These are phyloP conservation scores for Salvia miltiorrhiza DNA, from an alignment of 257 asterid species.

Conservation along the genomic window DNA sequence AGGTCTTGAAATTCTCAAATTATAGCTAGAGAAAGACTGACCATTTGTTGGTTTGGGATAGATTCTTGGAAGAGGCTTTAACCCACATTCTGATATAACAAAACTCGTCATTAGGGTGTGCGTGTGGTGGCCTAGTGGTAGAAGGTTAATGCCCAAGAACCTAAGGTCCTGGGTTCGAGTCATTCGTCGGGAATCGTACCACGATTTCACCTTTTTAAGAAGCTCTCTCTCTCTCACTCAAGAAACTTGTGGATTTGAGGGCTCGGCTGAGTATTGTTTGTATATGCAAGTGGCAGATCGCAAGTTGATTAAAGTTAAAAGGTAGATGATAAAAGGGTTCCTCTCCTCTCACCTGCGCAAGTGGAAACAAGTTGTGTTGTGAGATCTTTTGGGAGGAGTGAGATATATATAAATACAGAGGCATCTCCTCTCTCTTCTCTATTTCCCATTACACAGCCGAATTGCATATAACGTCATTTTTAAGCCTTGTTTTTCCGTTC, in stretches of 20 bases:
- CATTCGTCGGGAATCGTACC: slow-evolving; percentile 9
- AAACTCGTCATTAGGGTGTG: slow-evolving; percentile 41
- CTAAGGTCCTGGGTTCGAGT: no score
- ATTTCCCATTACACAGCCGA: background rate
- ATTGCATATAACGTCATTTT: slow-evolving; percentile 18
- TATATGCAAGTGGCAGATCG: slow-evolving; percentile 10
- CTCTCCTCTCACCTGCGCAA: slow-evolving; percentile 30
- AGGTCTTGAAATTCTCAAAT: slow-evolving; percentile 30
- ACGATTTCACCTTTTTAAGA: slow-evolving; percentile 17
- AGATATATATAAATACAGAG: background rate
- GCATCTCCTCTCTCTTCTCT: slow-evolving; percentile 19
- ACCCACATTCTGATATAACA: slow-evolving; percentile 45
- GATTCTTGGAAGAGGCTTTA: slow-evolving; percentile 39
- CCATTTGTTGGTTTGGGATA: slow-evolving; percentile 42
- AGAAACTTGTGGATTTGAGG: slow-evolving; percentile 29
- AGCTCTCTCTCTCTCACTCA: slow-evolving; percentile 1
- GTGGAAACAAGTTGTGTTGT: slow-evolving; percentile 19
- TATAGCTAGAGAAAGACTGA: slow-evolving; percentile 13
- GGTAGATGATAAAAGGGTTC: slow-evolving; percentile 38
- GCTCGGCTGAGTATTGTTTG: background rate
- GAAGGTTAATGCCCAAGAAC: no score
- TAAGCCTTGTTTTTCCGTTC: background rate
- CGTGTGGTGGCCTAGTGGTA: no score
- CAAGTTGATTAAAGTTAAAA: slow-evolving; percentile 2
- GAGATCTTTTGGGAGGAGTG: background rate